A percentile compares a stretch with the other conserved stretches of the same genome.
Conservation (phyloP, 345 rosid genomes). For the Ailanthus altissimus region DNA sequence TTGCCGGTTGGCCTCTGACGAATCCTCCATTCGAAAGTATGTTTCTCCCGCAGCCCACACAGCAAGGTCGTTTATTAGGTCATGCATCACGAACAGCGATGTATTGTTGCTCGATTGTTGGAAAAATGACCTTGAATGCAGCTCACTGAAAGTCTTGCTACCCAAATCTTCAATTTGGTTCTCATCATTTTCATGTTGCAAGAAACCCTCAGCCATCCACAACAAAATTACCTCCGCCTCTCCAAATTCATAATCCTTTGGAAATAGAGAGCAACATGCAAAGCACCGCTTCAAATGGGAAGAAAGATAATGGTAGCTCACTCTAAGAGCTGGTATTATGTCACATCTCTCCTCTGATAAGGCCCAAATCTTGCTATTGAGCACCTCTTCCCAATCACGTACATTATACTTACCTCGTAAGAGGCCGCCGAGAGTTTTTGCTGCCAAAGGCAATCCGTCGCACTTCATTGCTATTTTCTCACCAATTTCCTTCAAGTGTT, state of each 20-base stretch:
- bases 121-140: constrained; percentile 19
- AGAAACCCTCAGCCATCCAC: constrained; percentile 28
- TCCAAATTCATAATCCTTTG: constrained; percentile 16
- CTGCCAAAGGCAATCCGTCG: not conserved
- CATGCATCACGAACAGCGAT: constrained; percentile 21
- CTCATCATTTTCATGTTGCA: not conserved
- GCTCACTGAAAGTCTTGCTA: not conserved
- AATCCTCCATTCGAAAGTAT: not conserved
- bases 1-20: not conserved
- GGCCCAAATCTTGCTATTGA: not conserved
- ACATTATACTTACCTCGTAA: not conserved
- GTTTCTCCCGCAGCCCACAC: constrained; percentile 4
- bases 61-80: constrained; percentile 28
- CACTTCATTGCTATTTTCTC: constrained; percentile 6
- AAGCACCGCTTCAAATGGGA: constrained; percentile 4
- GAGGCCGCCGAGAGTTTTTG: not conserved
- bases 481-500: not conserved
- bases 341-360: not conserved
- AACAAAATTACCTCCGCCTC: constrained; percentile 13
- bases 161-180: constrained; percentile 17
- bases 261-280: constrained; percentile 20
- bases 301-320: constrained; percentile 8
- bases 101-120: constrained; percentile 1
- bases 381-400: not conserved
- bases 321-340: constrained; percentile 1